Evolutionary conservation across 2,329 filamentous ascomycete genomes (phyloP).

Genomic region (Alternaria sp.): DNA sequence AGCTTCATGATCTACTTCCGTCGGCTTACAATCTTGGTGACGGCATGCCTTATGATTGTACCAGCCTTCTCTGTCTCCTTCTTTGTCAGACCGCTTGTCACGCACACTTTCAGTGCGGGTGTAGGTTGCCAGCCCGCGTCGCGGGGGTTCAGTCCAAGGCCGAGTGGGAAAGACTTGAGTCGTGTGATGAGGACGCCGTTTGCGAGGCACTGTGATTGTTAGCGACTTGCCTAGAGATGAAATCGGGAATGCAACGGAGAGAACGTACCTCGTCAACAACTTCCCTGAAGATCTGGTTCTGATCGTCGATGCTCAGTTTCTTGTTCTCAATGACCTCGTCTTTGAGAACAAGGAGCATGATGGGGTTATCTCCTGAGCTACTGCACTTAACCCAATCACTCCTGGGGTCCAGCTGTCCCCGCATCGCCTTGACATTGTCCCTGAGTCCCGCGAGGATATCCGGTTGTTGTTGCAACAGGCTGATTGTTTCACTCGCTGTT

Average conservation of each 20-base stretch:
- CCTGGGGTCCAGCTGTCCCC: slow-evolving; percentile 84
- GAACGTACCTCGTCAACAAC: slow-evolving; percentile 88
- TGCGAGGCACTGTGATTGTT: slow-evolving; percentile 67
- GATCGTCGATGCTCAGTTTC: slow-evolving; percentile 73
- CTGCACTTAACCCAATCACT: slow-evolving; percentile 91
- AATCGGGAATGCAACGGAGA: neutral
- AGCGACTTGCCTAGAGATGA: slow-evolving; percentile 1
- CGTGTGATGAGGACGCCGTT: slow-evolving; percentile 91
- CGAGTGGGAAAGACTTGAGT: slow-evolving; percentile 74
- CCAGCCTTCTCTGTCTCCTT: slow-evolving; percentile 97
- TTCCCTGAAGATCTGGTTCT: slow-evolving; percentile 85
- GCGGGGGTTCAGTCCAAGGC: slow-evolving; percentile 66
- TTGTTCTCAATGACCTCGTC: slow-evolving; percentile 77
- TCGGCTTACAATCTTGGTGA: slow-evolving; percentile 84
- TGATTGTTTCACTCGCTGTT: slow-evolving; percentile 91
- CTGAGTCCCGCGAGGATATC: slow-evolving; percentile 79
- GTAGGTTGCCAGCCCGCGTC: slow-evolving; percentile 71
- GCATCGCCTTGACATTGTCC: slow-evolving; percentile 86
- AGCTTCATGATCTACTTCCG: slow-evolving; percentile 45
- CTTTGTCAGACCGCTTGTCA: slow-evolving; percentile 85
- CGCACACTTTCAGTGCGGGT: slow-evolving; percentile 88
- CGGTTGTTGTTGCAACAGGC: slow-evolving; percentile 83
- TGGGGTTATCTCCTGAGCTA: slow-evolving; percentile 82
- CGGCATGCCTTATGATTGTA: slow-evolving; percentile 83
- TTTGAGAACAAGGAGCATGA: slow-evolving; percentile 84